These are phyloP conservation scores for Pyrus pyrifolia DNA, from an alignment of 306 rosid genomes.

Conservation along the genomic window DNA sequence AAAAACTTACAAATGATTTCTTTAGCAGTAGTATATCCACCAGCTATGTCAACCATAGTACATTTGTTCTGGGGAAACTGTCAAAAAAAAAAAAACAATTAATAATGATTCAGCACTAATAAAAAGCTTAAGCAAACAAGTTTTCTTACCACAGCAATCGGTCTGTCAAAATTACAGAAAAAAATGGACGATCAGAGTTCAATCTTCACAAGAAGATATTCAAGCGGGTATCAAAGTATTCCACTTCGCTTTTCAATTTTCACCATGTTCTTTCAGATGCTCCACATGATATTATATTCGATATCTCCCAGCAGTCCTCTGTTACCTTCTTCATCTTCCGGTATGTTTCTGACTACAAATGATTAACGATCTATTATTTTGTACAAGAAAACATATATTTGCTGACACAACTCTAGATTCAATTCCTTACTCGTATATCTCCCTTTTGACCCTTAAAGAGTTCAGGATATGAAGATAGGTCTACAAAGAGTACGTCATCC, in stretches of 20 bases:
- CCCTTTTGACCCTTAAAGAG: constrained; percentile 80
- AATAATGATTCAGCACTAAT: constrained; percentile 10
- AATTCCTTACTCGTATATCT: constrained; percentile 65
- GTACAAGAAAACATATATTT: background rate
- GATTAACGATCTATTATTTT: constrained; percentile 8
- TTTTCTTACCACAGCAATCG: background rate
- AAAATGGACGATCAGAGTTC: background rate
- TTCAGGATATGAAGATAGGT: constrained; percentile 72
- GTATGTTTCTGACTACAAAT: constrained; percentile 80
- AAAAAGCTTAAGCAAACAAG: background rate
- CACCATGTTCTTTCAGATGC: background rate
- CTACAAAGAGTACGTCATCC: constrained; percentile 68
- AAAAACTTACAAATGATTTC: constrained; percentile 79
- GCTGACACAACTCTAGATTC: constrained; percentile 4
- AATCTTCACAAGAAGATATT: background rate
- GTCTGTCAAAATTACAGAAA: background rate
- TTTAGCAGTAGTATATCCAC: constrained; percentile 70
- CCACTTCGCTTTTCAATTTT: background rate
- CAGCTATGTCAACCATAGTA: constrained; percentile 78
- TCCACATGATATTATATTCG: background rate
- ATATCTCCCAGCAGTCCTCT: constrained; percentile 74
- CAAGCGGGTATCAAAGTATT: background rate
- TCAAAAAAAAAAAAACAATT: constrained; percentile 19
- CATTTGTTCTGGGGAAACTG: constrained; percentile 85
- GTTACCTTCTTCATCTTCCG: constrained; percentile 85